Evolutionary conservation across 1,284 basidiomycete species (phyloP), one percentile per base, ranked within the genome.

Genomic region (Moesziomyces parantarcticus): DNA sequence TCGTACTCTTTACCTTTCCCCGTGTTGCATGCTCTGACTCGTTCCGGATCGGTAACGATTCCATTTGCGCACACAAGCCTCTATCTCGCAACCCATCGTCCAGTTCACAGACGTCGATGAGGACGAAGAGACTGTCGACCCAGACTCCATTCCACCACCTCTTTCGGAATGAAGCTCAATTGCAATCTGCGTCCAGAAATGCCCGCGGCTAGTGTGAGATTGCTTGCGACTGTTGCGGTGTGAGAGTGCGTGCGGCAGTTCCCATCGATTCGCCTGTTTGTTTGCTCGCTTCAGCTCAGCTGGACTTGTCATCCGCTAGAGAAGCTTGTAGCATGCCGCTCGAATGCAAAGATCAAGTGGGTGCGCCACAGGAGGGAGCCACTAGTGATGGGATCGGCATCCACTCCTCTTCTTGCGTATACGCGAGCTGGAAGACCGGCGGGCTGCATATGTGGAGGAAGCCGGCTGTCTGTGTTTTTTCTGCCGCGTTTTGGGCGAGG

Each of bases 71-170:
- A 16, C 14, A 20, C 16, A 22, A 73, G 70, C 64, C 13, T 58
- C 65, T 5, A 57, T 73, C 46, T 73, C 70, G 3, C 70, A 73
- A n/a, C 70, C 70, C 3, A 23, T 68, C 9, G 70, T 73, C 1
- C 70, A 68, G 4, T 61, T 68, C 41, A 61, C 65, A 4, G 64
- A 67, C 23, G 57, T 56, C 26, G 70, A 73, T 51, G 65, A 73
- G 45, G 60, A 63, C 18, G 59, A 67, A 23, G 59, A 66, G 36
- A 57, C 53, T 7, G 53, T 63, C 36, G 66, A 69, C 29, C 60
- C 59, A 16, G 60, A 56, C 36, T 69, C 62, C 16, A 47, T 68
- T 16, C 59, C 65, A 16, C 65, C 65, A 40, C 65, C 59, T 18
- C 55, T 62, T 10, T 68, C 58, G n/a, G 65, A 58, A 8, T 58